Evolutionary conservation across 2,329 filamentous ascomycete genomes (phyloP).

Genomic region (Purpureocillium takamizusanense): DNA sequence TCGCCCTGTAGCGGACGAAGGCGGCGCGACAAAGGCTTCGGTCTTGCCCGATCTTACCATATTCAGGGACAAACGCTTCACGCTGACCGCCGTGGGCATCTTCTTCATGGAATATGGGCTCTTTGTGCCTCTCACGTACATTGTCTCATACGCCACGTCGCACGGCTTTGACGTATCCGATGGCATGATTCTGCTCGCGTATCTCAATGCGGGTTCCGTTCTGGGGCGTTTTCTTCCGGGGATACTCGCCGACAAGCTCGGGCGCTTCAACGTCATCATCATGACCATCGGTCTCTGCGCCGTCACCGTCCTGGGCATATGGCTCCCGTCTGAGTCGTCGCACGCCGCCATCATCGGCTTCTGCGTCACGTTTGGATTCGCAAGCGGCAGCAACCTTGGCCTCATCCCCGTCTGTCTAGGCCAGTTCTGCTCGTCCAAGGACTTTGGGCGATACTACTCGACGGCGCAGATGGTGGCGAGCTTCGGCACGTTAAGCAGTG

Average conservation of each 20-base stretch:
- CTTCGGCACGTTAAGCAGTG: constrained; percentile 51
- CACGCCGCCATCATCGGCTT: constrained; percentile 57
- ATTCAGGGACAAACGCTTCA: constrained; percentile 31
- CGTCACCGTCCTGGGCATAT: constrained; percentile 53
- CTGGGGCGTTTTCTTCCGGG: constrained; percentile 72
- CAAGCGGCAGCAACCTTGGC: constrained; percentile 68
- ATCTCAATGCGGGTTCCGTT: constrained; percentile 71
- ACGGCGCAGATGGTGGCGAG: constrained; percentile 71
- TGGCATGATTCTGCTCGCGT: constrained; percentile 65
- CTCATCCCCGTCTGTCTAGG: constrained; percentile 73
- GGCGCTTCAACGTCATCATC: constrained; percentile 75
- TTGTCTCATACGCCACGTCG: constrained; percentile 59
- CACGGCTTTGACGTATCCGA: constrained; percentile 10
- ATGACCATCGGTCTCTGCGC: constrained; percentile 50
- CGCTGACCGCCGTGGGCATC: constrained; percentile 32
- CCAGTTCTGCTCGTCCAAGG: constrained; percentile 65
- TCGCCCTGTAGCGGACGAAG: no score
- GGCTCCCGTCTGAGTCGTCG: constrained; percentile 54
- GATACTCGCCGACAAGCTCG: constrained; percentile 63
- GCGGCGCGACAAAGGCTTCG: no score
- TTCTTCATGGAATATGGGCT: constrained; percentile 65
- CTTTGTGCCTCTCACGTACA: constrained; percentile 68
- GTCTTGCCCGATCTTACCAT: neutral
- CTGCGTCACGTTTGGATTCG: constrained; percentile 66
- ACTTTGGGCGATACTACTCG: constrained; percentile 69